These are phyloP conservation scores for Jaenimonas drosophilae DNA, from an alignment of 208 protist species.

Conservation along the genomic window DNA sequence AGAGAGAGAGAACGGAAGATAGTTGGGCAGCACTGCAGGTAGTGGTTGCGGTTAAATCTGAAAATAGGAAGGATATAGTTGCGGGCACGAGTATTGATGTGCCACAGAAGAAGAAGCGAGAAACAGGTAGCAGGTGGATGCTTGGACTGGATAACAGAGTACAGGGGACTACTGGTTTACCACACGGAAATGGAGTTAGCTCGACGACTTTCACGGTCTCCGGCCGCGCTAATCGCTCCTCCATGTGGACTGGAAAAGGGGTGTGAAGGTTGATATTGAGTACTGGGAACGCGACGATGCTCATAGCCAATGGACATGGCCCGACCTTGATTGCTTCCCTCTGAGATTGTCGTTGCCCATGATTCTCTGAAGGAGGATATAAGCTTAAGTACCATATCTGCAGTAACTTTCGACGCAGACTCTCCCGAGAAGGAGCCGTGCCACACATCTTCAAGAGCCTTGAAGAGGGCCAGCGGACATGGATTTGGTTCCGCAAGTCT, in stretches of 20 bases:
- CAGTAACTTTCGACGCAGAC: slow-evolving; percentile 29
- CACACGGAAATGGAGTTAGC: slow-evolving; percentile 4
- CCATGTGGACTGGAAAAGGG: slow-evolving; percentile 17
- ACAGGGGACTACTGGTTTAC: slow-evolving; percentile 5
- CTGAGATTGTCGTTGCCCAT: slow-evolving; percentile 7
- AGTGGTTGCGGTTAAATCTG: too few relatives aligned
- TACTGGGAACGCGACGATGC: not conserved
- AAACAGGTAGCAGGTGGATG: too few relatives aligned
- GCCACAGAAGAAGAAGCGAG: too few relatives aligned
- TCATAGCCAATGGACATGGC: not conserved
- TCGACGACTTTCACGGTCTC: too few relatives aligned
- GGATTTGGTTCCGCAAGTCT: slow-evolving; percentile 34
- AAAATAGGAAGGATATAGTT: too few relatives aligned
- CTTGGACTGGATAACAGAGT: too few relatives aligned
- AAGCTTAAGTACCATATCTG: slow-evolving; percentile 64
- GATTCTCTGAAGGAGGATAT: slow-evolving; percentile 56
- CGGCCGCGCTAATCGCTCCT: slow-evolving; percentile 15
- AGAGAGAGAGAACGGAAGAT: too few relatives aligned
- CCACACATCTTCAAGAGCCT: slow-evolving; percentile 73
- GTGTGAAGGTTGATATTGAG: slow-evolving; percentile 17
- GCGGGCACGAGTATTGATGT: too few relatives aligned
- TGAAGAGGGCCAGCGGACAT: slow-evolving; percentile 55
- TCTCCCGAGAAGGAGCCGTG: slow-evolving; percentile 13
- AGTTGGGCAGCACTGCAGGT: too few relatives aligned
- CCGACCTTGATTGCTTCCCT: not conserved